Evolutionary conservation across 768 basidiomycete genomes (phyloP).

Genomic region (Lactarius pseudohatsudake): DNA sequence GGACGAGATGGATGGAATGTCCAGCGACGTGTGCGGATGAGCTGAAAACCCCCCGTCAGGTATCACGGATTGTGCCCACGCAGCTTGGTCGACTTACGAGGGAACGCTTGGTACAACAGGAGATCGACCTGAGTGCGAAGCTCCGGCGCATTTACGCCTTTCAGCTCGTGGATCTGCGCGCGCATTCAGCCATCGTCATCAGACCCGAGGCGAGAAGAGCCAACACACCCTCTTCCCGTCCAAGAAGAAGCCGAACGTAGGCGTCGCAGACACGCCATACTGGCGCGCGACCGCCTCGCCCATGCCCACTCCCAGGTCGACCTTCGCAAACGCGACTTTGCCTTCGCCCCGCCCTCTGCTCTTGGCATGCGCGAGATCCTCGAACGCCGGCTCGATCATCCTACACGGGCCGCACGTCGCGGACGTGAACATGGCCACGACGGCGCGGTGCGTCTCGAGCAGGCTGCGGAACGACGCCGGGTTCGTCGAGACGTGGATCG

Average conservation of each 20-base stretch:
- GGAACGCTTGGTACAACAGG: slow-evolving; percentile 73
- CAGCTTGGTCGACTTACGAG: slow-evolving; percentile 53
- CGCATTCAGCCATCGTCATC: neutral
- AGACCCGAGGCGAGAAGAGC: neutral
- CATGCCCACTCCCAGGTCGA: slow-evolving; percentile 74
- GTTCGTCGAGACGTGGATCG: slow-evolving; percentile 75
- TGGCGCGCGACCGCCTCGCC: slow-evolving; percentile 58
- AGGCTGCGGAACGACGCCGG: slow-evolving; percentile 67
- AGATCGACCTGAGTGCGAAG: slow-evolving; percentile 72
- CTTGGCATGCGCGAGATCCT: slow-evolving; percentile 69
- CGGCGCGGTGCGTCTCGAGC: slow-evolving; percentile 63
- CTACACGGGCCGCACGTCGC: slow-evolving; percentile 75
- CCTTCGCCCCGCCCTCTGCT: slow-evolving; percentile 34
- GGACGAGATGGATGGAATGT: slow-evolving; percentile 58
- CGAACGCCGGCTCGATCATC: slow-evolving; percentile 82
- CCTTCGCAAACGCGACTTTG: slow-evolving; percentile 76
- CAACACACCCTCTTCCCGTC: slow-evolving; percentile 63
- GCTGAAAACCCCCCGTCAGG: slow-evolving; percentile 43
- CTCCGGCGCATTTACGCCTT: slow-evolving; percentile 69
- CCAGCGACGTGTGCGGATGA: slow-evolving; percentile 67
- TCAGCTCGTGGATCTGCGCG: slow-evolving; percentile 62
- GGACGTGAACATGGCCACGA: slow-evolving; percentile 81
- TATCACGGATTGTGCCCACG: slow-evolving; percentile 3
- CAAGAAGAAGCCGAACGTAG: slow-evolving; percentile 87
- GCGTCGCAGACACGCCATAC: slow-evolving; percentile 73